Base-by-base conservation (phyloP, 495 filamentous ascomycete genomes). In the Podospora sp. region DNA sequence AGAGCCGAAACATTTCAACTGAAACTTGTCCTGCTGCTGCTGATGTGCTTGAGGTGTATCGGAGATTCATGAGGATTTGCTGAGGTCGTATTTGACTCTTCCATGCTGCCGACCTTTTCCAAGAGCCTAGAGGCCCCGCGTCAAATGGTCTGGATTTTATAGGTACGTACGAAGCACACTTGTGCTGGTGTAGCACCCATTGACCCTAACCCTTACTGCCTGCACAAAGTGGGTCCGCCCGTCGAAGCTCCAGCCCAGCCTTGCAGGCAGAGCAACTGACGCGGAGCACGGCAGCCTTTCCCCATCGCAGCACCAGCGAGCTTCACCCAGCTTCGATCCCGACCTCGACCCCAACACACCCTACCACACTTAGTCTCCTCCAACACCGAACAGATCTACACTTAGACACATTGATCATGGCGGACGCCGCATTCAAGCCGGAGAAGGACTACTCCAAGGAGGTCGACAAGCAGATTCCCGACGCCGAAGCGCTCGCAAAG, bases 381-480 rank as follows among this genome's bases (percentile, higher is more conserved):
- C 52, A 24, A 36, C 26, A 25, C 25, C 26, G 12, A 46, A 22
- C 29, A 16, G 20, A 14, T 35, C 14, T 60, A 40, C 57, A 58
- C 33, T 20, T 24, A 18, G 0, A 53, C 0, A 52, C 69, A 33
- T 60, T 65, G 68, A 78, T 55, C 57, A 84, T 84, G 82, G 77
- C 82, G 59, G 82, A 84, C 71, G 72, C 79, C 67, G 75, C 78
- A 67, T 74, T 84, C 75, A 83, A 83, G 81, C 86, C 87, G 69
- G 87, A 89, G 83, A 88, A 87, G 83, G 87, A 89, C 81, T 88
- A 90, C 87, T 89, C 90, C 75, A 95, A 94, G 82, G 92, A 97
- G 78, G 91, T 90, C 72, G 93, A 99, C 84, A 89, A 90, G 80
- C 86, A 91, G 80, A 86, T 99, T 76, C 91, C 92, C 63, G 92